A percentile compares a stretch with the other conserved stretches of the same genome.
Conservation (phyloP, 306 rosid species). For the Prunus fruticosa region DNA sequence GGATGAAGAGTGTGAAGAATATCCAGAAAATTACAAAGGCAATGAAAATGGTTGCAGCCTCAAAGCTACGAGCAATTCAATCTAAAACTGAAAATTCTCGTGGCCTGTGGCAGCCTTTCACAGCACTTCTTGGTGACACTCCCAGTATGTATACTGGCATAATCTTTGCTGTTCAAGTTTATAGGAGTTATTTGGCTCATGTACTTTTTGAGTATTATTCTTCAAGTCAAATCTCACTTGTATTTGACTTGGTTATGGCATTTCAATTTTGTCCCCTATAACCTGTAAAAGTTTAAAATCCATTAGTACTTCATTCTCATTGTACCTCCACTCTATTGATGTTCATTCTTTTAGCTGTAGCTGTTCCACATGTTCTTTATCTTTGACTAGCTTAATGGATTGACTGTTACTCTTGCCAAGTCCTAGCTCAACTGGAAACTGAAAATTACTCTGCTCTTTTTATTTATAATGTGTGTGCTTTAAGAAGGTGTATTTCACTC, state of each 20-base stretch:
- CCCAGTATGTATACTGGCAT: slow-evolving; percentile 53
- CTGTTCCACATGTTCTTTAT: not conserved
- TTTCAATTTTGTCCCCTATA: not conserved
- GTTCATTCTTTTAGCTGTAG: too few relatives aligned
- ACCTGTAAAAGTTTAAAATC: not conserved
- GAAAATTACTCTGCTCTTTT: not conserved
- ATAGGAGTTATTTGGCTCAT: not conserved
- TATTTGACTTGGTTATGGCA: not conserved
- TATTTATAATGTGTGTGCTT: not conserved
- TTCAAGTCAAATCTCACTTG: not conserved
- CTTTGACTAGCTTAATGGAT: not conserved
- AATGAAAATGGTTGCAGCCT: slow-evolving; percentile 99
- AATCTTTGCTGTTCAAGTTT: not conserved
- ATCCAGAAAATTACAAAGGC: slow-evolving; percentile 99
- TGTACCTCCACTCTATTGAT: too few relatives aligned
- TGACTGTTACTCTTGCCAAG: not conserved
- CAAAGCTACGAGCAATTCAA: slow-evolving; percentile 89
- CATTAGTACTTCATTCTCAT: too few relatives aligned
- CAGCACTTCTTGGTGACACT: slow-evolving; percentile 90
- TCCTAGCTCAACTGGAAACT: not conserved
- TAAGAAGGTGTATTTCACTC: not conserved
- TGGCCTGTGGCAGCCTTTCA: slow-evolving; percentile 96
- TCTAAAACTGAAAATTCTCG: slow-evolving; percentile 84
- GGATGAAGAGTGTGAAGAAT: slow-evolving; percentile 98
- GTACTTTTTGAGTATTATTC: not conserved